Percentiles rank a stretch among this genome's conserved stretches.
phyloP scores from a whole-genome alignment of 306 rosid species.

The Argentina anserina region DNA sequence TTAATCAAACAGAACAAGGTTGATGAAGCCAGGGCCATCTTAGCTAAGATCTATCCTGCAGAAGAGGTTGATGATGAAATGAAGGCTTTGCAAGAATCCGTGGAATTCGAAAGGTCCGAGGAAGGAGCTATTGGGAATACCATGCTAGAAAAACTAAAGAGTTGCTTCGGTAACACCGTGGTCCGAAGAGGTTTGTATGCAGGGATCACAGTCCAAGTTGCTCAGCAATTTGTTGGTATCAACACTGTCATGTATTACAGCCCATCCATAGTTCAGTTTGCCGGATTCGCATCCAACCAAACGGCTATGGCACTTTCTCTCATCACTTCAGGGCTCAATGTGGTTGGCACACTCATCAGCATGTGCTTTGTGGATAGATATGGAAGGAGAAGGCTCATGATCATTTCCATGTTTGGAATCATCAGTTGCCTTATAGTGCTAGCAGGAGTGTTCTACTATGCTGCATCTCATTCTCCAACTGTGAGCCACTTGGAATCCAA shows the following conservation, averaged over 20 bases:
- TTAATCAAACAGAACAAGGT: slow-evolving; percentile 37
- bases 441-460: slow-evolving; percentile 44
- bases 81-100: slow-evolving; percentile 52
- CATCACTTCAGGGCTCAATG: slow-evolving; percentile 66
- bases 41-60: slow-evolving; percentile 44
- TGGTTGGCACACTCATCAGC: slow-evolving; percentile 60
- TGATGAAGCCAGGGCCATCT: slow-evolving; percentile 50
- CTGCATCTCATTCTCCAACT: slow-evolving; percentile 51
- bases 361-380: slow-evolving; percentile 55
- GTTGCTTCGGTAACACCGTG: slow-evolving; percentile 40
- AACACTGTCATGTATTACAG: slow-evolving; percentile 89
- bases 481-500: slow-evolving; percentile 41
- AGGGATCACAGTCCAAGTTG: slow-evolving; percentile 66
- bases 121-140: slow-evolving; percentile 44
- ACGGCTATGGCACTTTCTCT: slow-evolving; percentile 80
- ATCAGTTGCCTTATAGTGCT: slow-evolving; percentile 48
- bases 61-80: slow-evolving; percentile 58
- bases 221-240: slow-evolving; percentile 79
- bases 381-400: slow-evolving; percentile 68
- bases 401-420: slow-evolving; percentile 57
- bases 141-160: slow-evolving; percentile 33
- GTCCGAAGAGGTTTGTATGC: slow-evolving; percentile 73
- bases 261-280: slow-evolving; percentile 80
- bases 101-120: slow-evolving; percentile 49
- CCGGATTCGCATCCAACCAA: slow-evolving; percentile 70